Conservation (phyloP, 192 early-diverging fungal species). For the Mortierella claussenii region DNA sequence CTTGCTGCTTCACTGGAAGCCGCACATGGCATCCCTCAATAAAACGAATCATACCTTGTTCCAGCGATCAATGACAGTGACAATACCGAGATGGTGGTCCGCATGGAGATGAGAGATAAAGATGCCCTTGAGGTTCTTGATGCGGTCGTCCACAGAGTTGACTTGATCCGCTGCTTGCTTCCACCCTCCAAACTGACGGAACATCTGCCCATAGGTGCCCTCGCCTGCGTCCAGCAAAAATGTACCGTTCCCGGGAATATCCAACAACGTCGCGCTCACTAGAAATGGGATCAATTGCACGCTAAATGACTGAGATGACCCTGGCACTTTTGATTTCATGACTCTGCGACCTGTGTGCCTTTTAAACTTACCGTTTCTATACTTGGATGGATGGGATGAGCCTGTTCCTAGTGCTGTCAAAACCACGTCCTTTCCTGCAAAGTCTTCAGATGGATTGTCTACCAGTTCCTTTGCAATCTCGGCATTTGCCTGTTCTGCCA, state of each 20-base stretch:
- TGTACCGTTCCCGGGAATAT: conserved; percentile 67
- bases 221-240: conserved; percentile 93
- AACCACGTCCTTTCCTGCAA: conserved; percentile 60
- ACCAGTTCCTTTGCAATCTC: conserved; percentile 39
- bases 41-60: conserved; percentile 68
- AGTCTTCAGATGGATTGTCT: neutral
- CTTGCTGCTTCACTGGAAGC: too few species aligned
- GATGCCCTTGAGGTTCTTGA: conserved; percentile 72
- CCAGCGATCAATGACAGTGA: conserved; percentile 78
- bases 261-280: conserved; percentile 87
- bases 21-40: too few species aligned
- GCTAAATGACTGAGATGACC: too few species aligned
- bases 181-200: conserved; percentile 67
- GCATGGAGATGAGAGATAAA: conserved; percentile 98
- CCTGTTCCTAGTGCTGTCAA: conserved; percentile 91
- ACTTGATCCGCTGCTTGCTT: conserved; percentile 11
- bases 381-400: conserved; percentile 86
- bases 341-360: neutral
- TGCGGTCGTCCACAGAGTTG: conserved; percentile 62
- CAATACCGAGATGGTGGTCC: conserved; percentile 94
- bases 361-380: conserved; percentile 80
- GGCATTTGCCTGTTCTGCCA: conserved; percentile 30
- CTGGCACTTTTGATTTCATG: neutral
- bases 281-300: too few species aligned
- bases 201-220: conserved; percentile 85